A percentile compares a stretch with the other conserved stretches of the same genome.
phyloP scores from a whole-genome alignment of 179 eudicot genomes.

The Actinidia chinensis region DNA sequence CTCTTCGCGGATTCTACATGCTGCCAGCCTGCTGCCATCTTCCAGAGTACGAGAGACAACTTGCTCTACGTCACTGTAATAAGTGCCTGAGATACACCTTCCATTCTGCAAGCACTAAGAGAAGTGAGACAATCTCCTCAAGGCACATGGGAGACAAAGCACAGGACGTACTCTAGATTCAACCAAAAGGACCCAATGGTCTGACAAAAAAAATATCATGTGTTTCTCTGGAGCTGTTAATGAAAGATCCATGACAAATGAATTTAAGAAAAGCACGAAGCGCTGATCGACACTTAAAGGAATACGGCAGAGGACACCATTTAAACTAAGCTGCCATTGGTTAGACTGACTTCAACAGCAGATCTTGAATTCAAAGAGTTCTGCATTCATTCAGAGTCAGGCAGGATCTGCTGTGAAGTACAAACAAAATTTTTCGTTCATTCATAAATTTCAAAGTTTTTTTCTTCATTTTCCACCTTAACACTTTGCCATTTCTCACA shows the following conservation, averaged over 20 bases:
- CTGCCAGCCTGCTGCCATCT: neutral
- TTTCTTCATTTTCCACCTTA: conserved; percentile 48
- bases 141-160: no score
- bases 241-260: neutral
- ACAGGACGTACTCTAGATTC: neutral
- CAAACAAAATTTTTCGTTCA: conserved; percentile 28
- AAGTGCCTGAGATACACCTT: no score
- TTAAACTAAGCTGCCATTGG: neutral
- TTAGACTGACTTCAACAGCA: neutral
- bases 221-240: neutral
- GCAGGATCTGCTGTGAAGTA: neutral
- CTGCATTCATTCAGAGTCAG: neutral
- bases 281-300: neutral
- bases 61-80: no score
- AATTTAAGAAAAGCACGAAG: neutral
- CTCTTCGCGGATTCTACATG: neutral
- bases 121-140: no score
- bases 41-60: neutral
- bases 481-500: conserved; percentile 34
- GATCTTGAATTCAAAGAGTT: neutral
- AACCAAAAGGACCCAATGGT: neutral
- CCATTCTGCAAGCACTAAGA: no score
- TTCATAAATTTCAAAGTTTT: conserved; percentile 36
- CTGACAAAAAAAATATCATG: neutral
- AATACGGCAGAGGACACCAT: neutral